phyloP scores from a whole-genome alignment of 768 basidiomycete species.

The Amanita muscaria region DNA sequence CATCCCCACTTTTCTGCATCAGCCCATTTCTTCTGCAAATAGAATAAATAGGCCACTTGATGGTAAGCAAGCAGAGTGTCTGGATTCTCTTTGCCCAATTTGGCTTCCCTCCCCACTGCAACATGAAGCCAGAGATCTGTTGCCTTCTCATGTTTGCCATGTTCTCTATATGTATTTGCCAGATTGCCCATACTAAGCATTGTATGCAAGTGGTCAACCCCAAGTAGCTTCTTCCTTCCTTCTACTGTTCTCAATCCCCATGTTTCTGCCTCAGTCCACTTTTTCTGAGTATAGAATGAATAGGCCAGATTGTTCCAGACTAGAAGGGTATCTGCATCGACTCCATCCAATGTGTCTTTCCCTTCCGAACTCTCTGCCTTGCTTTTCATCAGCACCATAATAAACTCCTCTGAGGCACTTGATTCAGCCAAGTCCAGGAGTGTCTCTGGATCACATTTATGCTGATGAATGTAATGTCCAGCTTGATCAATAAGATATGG shows the following conservation, averaged over 20 bases:
- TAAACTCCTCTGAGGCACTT: constrained; percentile 1
- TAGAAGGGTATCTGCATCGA: constrained; percentile 3
- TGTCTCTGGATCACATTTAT: constrained; percentile 9
- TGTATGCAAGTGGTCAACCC: neutral
- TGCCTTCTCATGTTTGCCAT: constrained; percentile 1
- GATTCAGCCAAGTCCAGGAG: constrained; percentile 8
- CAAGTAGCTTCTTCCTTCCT: neutral
- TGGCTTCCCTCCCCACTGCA: neutral
- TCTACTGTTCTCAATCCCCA: neutral
- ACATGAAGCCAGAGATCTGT: neutral
- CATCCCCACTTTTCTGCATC: neutral
- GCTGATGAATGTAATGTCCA: constrained; percentile 12
- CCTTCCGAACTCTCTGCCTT: neutral
- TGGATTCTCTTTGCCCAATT: neutral
- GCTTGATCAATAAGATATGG: constrained; percentile 15
- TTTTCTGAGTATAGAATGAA: neutral
- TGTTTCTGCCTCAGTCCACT: neutral
- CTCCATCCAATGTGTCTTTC: constrained; percentile 4
- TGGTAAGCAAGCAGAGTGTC: neutral
- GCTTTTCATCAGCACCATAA: neutral
- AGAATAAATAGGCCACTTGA: neutral
- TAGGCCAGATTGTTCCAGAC: neutral
- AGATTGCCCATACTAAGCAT: neutral
- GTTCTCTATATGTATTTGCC: neutral
- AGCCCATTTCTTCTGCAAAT: neutral